Evolutionary conservation across 2,329 filamentous ascomycete genomes (phyloP).

Genomic region (Zymoseptoria ardabiliae): DNA sequence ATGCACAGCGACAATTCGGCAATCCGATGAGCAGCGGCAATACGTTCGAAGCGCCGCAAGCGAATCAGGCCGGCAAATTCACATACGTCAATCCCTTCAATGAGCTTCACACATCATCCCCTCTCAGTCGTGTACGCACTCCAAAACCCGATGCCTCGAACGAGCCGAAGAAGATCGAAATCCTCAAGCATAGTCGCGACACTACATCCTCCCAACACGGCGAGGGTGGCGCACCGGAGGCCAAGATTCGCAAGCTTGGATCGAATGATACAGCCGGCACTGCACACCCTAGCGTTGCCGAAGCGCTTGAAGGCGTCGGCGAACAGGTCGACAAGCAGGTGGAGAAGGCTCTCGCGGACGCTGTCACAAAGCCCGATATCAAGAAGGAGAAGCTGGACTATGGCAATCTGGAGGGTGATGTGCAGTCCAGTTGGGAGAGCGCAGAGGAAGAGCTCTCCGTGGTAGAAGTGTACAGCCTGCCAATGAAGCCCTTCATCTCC

Average conservation of each 20-base stretch:
- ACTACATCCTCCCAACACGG: slow-evolving; percentile 28
- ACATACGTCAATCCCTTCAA: slow-evolving; percentile 69
- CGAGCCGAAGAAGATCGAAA: slow-evolving; percentile 35
- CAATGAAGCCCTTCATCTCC: slow-evolving; percentile 91
- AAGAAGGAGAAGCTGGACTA: slow-evolving; percentile 48
- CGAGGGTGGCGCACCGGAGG: slow-evolving; percentile 22
- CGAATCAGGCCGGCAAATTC: slow-evolving; percentile 46
- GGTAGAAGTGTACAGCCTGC: slow-evolving; percentile 78
- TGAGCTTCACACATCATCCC: slow-evolving; percentile 58
- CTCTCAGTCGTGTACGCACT: slow-evolving; percentile 50
- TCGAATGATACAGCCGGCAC: slow-evolving; percentile 8
- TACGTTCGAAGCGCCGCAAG: slow-evolving; percentile 35
- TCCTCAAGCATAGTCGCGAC: slow-evolving; percentile 39
- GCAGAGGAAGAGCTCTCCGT: slow-evolving; percentile 67
- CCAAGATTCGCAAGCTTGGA: slow-evolving; percentile 33
- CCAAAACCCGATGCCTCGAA: slow-evolving; percentile 36
- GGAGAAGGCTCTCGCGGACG: slow-evolving; percentile 56
- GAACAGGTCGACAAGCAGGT: slow-evolving; percentile 53
- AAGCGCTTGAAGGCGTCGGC: slow-evolving; percentile 61
- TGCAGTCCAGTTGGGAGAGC: slow-evolving; percentile 68
- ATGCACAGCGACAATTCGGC: slow-evolving; percentile 27
- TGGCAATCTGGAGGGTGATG: slow-evolving; percentile 52
- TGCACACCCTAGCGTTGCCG: slow-evolving; percentile 57
- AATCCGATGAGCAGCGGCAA: slow-evolving; percentile 22
- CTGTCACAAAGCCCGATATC: slow-evolving; percentile 28